Percentiles rank a stretch among this genome's conserved stretches.
Evolutionary conservation across 306 rosid species (phyloP).

Genomic region (Sesbania bispinosa): DNA sequence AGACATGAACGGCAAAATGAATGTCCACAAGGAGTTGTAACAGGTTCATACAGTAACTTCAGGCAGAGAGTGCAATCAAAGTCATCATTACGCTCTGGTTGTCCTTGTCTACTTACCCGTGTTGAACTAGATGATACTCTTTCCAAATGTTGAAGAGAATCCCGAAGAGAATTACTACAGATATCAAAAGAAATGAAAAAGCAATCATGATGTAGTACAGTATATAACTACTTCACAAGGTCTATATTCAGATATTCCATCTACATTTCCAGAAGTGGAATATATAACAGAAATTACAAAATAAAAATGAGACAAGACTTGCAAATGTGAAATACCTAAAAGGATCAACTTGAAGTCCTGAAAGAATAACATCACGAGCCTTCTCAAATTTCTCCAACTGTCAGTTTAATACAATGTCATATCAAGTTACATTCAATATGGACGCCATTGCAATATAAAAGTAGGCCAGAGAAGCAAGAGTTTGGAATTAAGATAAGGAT

Average conservation of each 20-base stretch:
- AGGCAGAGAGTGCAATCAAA: slow-evolving; percentile 91
- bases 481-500: background rate
- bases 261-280: background rate
- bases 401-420: slow-evolving; percentile 26
- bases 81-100: slow-evolving; percentile 75
- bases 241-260: slow-evolving; percentile 16
- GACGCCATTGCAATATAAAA: slow-evolving; percentile 11
- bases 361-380: slow-evolving; percentile 84
- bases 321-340: slow-evolving; percentile 54
- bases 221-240: slow-evolving; percentile 19
- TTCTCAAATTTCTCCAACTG: slow-evolving; percentile 87
- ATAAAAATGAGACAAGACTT: background rate
- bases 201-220: slow-evolving; percentile 15
- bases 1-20: slow-evolving; percentile 92
- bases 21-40: slow-evolving; percentile 99
- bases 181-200: slow-evolving; percentile 37
- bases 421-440: slow-evolving; percentile 2
- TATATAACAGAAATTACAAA: background rate
- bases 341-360: slow-evolving; percentile 89
- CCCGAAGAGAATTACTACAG: slow-evolving; percentile 68
- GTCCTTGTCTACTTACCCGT: slow-evolving; percentile 43
- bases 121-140: slow-evolving; percentile 37
- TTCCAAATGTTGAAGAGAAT: slow-evolving; percentile 68
- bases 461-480: slow-evolving; percentile 13
- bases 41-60: slow-evolving; percentile 81